Evolutionary conservation across 805 yeast species (phyloP), one percentile per base, ranked within the genome.

Genomic region (Pichia exigua): DNA sequence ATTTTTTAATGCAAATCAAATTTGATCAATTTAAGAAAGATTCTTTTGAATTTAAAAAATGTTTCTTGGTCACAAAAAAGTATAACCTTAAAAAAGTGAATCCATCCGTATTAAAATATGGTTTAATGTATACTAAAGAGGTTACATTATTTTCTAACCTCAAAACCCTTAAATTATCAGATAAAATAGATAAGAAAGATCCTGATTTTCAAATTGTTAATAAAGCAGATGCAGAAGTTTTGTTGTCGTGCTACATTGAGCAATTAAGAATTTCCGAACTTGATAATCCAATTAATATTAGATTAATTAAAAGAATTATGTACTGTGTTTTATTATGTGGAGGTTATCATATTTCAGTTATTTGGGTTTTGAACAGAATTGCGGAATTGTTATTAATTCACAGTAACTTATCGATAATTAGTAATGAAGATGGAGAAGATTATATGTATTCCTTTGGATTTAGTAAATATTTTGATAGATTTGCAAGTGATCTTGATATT

Each of bases 281-380:
- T 11, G 62, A 59, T 52, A 54, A 58, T 50, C 56, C 59, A 4
- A 32, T 26, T 11, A 45, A 52, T 24, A 45, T 51, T 13, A 27
- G 20, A 18, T 21, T 57, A 1, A 46, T 54, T 30, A 52, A 54
- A 24, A 44, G 49, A 3, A 30, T 57, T 1, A 28, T 58, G 21
- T 46, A 46, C 32, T 54, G 55, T 8, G 27, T 58, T 2, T 21
- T 59, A 24, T 50, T 56, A 20, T 54, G 54, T 22, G 62, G 62
- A 17, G 58, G 57, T 2, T 47, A 49, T 24, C 54, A 52, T 38
- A 28, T 58, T 10, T 43, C 53, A 12, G 38, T 44, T 2, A 46
- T 58, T 21, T 54, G 57, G 59, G 40, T 52, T 28, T 27, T 55
- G 15, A 52, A 46, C 10, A 46, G n/a, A 18, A 12, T 59, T 27